Base-by-base conservation (phyloP, 2,329 filamentous ascomycete genomes). In the Ploettnerulaceae sp. region DNA sequence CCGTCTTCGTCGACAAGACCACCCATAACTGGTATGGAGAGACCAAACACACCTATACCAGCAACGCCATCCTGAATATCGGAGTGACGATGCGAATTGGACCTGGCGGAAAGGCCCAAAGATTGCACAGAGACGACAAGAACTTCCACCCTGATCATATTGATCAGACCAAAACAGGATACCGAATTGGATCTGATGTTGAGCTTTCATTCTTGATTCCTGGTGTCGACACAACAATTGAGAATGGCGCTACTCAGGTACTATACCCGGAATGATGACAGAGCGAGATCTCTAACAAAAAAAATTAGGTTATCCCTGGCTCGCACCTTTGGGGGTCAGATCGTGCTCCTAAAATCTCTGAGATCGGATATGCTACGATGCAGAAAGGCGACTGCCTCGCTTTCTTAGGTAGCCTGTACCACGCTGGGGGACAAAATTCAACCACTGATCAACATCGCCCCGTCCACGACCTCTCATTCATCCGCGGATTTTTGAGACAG, bases 21-120 rank as follows among this genome's bases (percentile, higher is more conserved):
- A 62, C 59, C 0, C 46, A 53, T 18, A 61, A 61, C 38, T 62
- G 49, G 31, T 62, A 62, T 43, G 59, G 57, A 6, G 52, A 55
- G 31, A 60, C 53, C 7, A 58, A 57, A 28, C 58, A 61, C 32
- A 59, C 57, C 17, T 58, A 61, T 25, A 61, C 58, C 7, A 60
- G 55, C 40, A 47, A 56, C 14, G 56, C 59, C 5, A 52, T 60
- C 14, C 47, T 54, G 37, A 59, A 58, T 4, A 60, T 55, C 7
- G 56, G 53, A 0, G 42, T 61, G 49, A 57, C 57, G 28, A 52
- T 53, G 49, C 41, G 52, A 50, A 50, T 55, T 14, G 52, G 53
- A 37, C 50, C 56, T 40, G 48, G 34, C 31, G 51, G 54, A 32
- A 43, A 49, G 38, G 52, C 51, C 9, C 51, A 54, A 24, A 35